These are phyloP conservation scores for Hamigera avellanea DNA, from an alignment of 495 filamentous ascomycete genomes.

Conservation along the genomic window DNA sequence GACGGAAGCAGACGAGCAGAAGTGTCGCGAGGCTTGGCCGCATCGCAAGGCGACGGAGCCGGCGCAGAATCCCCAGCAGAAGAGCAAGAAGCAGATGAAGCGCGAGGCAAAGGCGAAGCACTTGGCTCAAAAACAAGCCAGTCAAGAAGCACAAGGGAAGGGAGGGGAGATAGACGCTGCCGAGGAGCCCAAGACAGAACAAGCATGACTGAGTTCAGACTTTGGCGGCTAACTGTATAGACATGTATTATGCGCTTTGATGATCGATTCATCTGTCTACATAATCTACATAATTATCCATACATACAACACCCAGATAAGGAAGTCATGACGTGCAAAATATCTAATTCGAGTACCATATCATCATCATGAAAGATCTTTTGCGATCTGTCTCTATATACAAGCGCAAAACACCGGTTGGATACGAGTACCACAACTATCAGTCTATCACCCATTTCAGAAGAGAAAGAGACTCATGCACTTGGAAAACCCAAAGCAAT, in stretches of 20 bases:
- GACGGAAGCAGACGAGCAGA: constrained; percentile 71
- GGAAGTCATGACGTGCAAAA: constrained; percentile 1
- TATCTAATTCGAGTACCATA: too few species aligned
- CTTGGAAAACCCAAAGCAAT: too few species aligned
- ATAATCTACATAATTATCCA: too few species aligned
- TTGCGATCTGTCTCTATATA: background rate
- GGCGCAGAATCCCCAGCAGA: constrained; percentile 21
- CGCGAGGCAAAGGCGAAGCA: constrained; percentile 37
- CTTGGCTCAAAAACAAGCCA: constrained; percentile 28
- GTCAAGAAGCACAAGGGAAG: constrained; percentile 27
- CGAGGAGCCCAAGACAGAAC: constrained; percentile 10
- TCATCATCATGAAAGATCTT: too few species aligned
- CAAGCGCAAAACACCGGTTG: background rate
- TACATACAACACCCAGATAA: too few species aligned
- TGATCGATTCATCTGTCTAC: too few species aligned
- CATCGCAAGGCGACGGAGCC: constrained; percentile 19
- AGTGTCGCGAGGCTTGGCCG: constrained; percentile 49
- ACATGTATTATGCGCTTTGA: too few species aligned
- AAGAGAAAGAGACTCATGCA: too few species aligned
- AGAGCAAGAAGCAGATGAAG: constrained; percentile 41
- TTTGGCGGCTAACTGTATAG: too few species aligned
- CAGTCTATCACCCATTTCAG: too few species aligned
- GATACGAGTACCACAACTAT: too few species aligned
- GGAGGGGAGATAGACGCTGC: constrained; percentile 7
- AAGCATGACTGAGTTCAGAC: too few species aligned